These are phyloP conservation scores for Penicillium desertorum DNA, from an alignment of 495 filamentous ascomycete species.

Conservation along the genomic window DNA sequence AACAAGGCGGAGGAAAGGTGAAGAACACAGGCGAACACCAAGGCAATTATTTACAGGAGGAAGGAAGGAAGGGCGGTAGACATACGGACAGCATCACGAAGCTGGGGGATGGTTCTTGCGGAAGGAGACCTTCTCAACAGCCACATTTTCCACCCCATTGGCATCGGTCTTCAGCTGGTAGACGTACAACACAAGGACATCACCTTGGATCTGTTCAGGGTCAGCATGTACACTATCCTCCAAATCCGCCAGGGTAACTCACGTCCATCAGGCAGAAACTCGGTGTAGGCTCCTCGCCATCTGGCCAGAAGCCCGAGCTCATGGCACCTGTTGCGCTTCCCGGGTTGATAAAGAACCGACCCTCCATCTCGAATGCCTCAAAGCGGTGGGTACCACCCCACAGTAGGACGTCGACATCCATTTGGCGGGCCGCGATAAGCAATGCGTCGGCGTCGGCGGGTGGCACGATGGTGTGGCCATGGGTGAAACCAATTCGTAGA, in stretches of 20 bases:
- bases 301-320: conserved; percentile 66
- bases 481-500: conserved; percentile 92
- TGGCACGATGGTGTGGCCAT: conserved; percentile 93
- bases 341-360: conserved; percentile 97
- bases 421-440: conserved; percentile 87
- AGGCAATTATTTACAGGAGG: conserved; percentile 39
- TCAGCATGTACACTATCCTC: background rate
- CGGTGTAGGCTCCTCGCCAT: conserved; percentile 79
- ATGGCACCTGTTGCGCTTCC: conserved; percentile 91
- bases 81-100: conserved; percentile 19
- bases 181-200: conserved; percentile 94
- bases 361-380: conserved; percentile 98
- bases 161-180: conserved; percentile 92
- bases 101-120: conserved; percentile 66
- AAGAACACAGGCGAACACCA: conserved; percentile 21
- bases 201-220: conserved; percentile 79
- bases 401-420: conserved; percentile 95
- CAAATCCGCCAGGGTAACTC: conserved; percentile 38
- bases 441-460: conserved; percentile 87
- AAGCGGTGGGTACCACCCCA: conserved; percentile 98
- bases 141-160: conserved; percentile 86
- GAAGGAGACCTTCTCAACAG: conserved; percentile 96
- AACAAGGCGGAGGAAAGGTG: conserved; percentile 6
- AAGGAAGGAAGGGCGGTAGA: conserved; percentile 5
- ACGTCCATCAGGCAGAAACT: conserved; percentile 99